A percentile compares a stretch with the other conserved stretches of the same genome.
phyloP scores from a whole-genome alignment of 2,329 filamentous ascomycete genomes.

The Aspergillus sp. region DNA sequence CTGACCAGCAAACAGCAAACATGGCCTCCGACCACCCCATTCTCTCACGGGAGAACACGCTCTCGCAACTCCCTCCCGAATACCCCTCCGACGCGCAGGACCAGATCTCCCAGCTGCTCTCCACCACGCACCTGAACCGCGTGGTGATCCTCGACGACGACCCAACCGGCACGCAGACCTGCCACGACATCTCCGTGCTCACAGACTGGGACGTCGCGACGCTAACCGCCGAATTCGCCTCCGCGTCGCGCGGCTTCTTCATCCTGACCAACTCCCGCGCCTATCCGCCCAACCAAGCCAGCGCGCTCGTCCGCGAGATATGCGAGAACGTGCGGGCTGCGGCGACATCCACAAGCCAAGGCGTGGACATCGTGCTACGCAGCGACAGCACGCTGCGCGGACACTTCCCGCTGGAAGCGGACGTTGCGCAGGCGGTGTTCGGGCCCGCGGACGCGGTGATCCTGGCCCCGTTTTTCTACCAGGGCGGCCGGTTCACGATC shows the following conservation, averaged over 20 bases:
- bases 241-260: slow-evolving; percentile 45
- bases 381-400: slow-evolving; percentile 50
- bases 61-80: slow-evolving; percentile 20
- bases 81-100: slow-evolving; percentile 21
- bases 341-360: slow-evolving; percentile 27
- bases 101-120: slow-evolving; percentile 20
- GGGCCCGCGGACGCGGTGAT: slow-evolving; percentile 46
- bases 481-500: slow-evolving; percentile 51
- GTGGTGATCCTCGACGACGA: slow-evolving; percentile 43
- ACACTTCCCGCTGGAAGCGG: slow-evolving; percentile 48
- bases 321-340: slow-evolving; percentile 42
- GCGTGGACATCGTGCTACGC: slow-evolving; percentile 48
- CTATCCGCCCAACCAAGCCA: slow-evolving; percentile 41
- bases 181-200: slow-evolving; percentile 47
- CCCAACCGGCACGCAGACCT: slow-evolving; percentile 54
- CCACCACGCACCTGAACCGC: slow-evolving; percentile 17
- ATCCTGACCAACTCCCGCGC: slow-evolving; percentile 53
- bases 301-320: slow-evolving; percentile 42
- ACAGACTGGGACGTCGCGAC: slow-evolving; percentile 44
- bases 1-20: no score
- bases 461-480: slow-evolving; percentile 50
- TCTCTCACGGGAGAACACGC: slow-evolving; percentile 16
- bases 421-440: slow-evolving; percentile 43
- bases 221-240: slow-evolving; percentile 37
- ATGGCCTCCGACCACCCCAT: slow-evolving; percentile 16